A percentile compares a stretch with the other conserved stretches of the same genome.
phyloP scores from a whole-genome alignment of 108 stramenopile genomes.

The Discostella pseudostelligera region DNA sequence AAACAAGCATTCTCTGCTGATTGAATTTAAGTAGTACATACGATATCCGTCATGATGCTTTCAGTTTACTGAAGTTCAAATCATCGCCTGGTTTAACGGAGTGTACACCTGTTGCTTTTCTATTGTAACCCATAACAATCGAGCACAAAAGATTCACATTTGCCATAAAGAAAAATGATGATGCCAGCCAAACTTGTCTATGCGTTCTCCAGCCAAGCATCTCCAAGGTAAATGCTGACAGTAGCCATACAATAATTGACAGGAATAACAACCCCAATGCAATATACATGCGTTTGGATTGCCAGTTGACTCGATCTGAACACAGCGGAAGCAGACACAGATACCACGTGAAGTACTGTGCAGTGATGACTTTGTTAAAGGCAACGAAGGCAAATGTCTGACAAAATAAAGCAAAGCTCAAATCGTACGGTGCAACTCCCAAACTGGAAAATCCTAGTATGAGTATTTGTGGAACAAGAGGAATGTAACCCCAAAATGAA shows the following conservation, averaged over 20 bases:
- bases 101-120: background rate
- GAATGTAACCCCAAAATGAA: slow-evolving; percentile 40
- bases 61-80: background rate
- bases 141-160: slow-evolving; percentile 71
- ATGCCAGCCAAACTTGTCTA: slow-evolving; percentile 73
- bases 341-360: slow-evolving; percentile 98
- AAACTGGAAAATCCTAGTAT: slow-evolving; percentile 72
- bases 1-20: background rate
- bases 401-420: slow-evolving; percentile 76
- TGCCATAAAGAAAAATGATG: slow-evolving; percentile 67
- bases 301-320: slow-evolving; percentile 48
- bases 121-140: slow-evolving; percentile 44
- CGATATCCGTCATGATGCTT: slow-evolving; percentile 2
- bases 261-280: slow-evolving; percentile 40
- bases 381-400: slow-evolving; percentile 97
- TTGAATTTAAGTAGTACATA: too few relatives aligned
- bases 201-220: slow-evolving; percentile 80
- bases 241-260: slow-evolving; percentile 67
- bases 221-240: slow-evolving; percentile 79
- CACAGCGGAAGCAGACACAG: slow-evolving; percentile 83
- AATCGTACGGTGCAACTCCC: slow-evolving; percentile 66
- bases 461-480: slow-evolving; percentile 79
- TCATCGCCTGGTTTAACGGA: slow-evolving; percentile 11
- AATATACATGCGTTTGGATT: slow-evolving; percentile 28
- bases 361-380: slow-evolving; percentile 98